Evolutionary conservation across 306 rosid genomes (phyloP), one percentile per base, ranked within the genome.

Genomic region (Prunus salicina): DNA sequence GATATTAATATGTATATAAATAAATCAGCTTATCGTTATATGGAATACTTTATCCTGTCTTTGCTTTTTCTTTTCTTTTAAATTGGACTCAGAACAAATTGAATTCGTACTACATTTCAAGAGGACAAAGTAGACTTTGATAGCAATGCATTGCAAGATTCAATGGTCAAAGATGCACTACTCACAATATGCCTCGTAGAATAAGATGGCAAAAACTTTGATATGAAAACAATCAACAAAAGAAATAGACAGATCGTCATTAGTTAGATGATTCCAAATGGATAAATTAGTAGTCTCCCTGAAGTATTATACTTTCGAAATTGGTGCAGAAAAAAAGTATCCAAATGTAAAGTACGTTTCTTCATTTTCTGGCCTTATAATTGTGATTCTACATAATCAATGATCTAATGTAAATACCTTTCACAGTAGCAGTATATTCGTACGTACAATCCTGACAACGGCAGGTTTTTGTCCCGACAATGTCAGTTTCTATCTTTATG

Each of bases 111-210:
- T 20, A 56, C 28, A 56, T 56, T n/a, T 20, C 62, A 56, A 12
- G 50, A 20, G 32, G 53, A 49, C 8, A 67, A 18, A 6, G 25
- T 70, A 18, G 28, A 30, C 13, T 52, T 34, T 13, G 18, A 72
- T 12, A n/a, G 50, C 27, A n/a, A 20, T 55, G 34, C 50, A 55
- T 14, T 7, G 53, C 51, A 55, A 60, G 46, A 53, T 71, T 34
- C 65, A 71, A 71, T 18, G 60, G 30, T 32, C 75, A 75, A 75
- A 76, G 5, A 32, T 55, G 55, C 12, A 55, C 11, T 2, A 12
- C 53, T 25, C 52, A 52, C 22, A 58, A 69, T 65, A 34, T 22
- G 50, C 18, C 63, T 28, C n/a, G 8, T 22, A 51, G 25, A 78
- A 41, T 27, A 64, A 27, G 46, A 52, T 64, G 34, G 27, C 11